A percentile compares a stretch with the other conserved stretches of the same genome.
phyloP scores from a whole-genome alignment of 352 stramenopile species.

The Phytopythium aichiense region DNA sequence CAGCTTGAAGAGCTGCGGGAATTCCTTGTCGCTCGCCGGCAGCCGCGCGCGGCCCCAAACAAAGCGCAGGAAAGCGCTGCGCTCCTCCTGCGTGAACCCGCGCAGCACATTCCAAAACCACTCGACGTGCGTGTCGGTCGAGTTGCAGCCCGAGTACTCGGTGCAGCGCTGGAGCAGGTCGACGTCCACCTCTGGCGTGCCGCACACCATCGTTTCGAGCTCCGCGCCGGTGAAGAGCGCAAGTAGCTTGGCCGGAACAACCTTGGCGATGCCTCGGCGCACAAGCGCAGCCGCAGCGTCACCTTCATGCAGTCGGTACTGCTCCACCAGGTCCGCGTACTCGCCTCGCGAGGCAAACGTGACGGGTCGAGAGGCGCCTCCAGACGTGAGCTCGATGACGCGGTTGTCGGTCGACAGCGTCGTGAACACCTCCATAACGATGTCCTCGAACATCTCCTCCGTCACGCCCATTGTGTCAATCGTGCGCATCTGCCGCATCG shows the following conservation, averaged over 20 bases:
- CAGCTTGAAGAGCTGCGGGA: constrained; percentile 91
- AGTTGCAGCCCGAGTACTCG: constrained; percentile 82
- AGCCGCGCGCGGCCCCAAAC: constrained; percentile 90
- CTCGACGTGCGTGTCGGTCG: constrained; percentile 71
- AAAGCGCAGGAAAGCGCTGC: constrained; percentile 87
- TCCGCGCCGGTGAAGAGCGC: constrained; percentile 79
- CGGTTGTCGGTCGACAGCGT: constrained; percentile 83
- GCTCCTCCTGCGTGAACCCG: constrained; percentile 78
- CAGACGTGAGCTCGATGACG: constrained; percentile 63
- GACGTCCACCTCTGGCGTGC: constrained; percentile 76
- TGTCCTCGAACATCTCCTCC: constrained; percentile 87
- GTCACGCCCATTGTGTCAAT: constrained; percentile 77
- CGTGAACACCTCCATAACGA: constrained; percentile 90
- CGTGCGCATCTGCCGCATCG: constrained; percentile 79
- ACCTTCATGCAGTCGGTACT: constrained; percentile 77
- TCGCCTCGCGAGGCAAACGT: constrained; percentile 77
- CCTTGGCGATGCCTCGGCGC: constrained; percentile 62
- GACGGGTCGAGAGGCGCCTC: constrained; percentile 59
- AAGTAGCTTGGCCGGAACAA: constrained; percentile 69
- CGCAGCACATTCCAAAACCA: constrained; percentile 86
- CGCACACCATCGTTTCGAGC: constrained; percentile 84
- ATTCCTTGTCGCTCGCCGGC: constrained; percentile 73
- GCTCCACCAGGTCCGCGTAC: constrained; percentile 79
- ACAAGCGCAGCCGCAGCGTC: constrained; percentile 43
- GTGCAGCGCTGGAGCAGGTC: constrained; percentile 75